These are phyloP conservation scores for Fonsecaea pugnacius DNA, from an alignment of 2,329 filamentous ascomycete genomes.

Conservation along the genomic window DNA sequence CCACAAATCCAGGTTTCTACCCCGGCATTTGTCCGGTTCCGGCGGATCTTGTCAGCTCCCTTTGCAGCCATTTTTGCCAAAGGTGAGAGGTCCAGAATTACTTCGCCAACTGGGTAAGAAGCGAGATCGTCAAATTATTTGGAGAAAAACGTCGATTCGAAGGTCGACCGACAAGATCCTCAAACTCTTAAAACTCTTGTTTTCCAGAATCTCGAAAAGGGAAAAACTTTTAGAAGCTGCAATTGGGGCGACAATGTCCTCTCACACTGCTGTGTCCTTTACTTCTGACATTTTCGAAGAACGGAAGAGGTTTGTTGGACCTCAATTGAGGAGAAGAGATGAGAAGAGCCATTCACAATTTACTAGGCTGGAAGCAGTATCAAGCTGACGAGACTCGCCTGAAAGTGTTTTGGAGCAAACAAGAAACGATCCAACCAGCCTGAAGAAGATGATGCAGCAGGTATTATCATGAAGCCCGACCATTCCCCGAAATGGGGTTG, in stretches of 20 bases:
- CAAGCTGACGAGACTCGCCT: background rate
- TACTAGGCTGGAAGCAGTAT: background rate
- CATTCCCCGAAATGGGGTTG: conserved; percentile 1
- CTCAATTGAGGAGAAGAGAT: background rate
- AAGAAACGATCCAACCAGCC: background rate
- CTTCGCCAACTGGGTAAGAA: too few relatives aligned
- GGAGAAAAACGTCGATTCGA: background rate
- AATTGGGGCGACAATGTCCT: background rate
- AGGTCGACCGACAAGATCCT: background rate
- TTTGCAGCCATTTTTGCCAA: background rate
- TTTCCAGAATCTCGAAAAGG: background rate
- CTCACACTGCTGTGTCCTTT: background rate
- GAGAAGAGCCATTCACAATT: background rate
- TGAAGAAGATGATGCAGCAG: background rate
- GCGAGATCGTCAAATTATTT: too few relatives aligned
- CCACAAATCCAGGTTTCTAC: background rate
- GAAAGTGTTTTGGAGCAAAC: background rate
- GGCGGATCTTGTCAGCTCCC: background rate
- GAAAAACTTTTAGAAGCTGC: background rate
- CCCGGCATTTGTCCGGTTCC: background rate
- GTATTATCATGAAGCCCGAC: background rate
- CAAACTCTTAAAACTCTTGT: too few relatives aligned
- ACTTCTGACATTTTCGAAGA: background rate
- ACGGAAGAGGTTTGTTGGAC: background rate
- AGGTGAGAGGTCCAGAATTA: background rate